These are phyloP conservation scores for Calonectria hawksworthii DNA, from an alignment of 2,329 filamentous ascomycete species.

Conservation along the genomic window DNA sequence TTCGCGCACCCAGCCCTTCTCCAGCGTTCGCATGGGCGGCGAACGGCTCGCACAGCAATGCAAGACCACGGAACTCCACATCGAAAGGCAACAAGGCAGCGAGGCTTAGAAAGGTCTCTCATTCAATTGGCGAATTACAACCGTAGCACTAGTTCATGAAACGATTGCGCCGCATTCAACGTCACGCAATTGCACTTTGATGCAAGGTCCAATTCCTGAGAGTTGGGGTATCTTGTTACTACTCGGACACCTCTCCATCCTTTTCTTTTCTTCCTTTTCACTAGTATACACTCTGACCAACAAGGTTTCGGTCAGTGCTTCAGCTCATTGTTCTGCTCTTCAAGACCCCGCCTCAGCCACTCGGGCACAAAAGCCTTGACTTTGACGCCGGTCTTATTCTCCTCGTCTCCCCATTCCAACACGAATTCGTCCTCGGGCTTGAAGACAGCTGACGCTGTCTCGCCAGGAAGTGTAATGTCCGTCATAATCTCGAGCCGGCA, in stretches of 20 bases:
- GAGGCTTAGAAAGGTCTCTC: background rate
- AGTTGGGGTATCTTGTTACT: slow-evolving; percentile 31
- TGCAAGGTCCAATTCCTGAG: background rate
- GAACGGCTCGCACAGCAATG: background rate
- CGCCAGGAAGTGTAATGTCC: slow-evolving; percentile 78
- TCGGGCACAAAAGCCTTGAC: slow-evolving; percentile 87
- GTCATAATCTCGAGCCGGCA: slow-evolving; percentile 95
- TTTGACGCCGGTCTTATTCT: slow-evolving; percentile 58
- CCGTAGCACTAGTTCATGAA: background rate
- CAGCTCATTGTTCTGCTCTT: slow-evolving; percentile 34
- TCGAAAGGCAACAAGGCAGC: background rate
- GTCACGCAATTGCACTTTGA: background rate
- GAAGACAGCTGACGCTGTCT: slow-evolving; percentile 74
- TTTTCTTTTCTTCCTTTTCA: background rate
- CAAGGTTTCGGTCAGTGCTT: slow-evolving; percentile 22
- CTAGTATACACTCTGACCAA: slow-evolving; percentile 33
- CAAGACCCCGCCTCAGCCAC: slow-evolving; percentile 72
- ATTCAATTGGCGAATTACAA: background rate
- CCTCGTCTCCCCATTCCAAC: slow-evolving; percentile 65
- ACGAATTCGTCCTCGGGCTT: slow-evolving; percentile 74
- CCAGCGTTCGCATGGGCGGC: background rate
- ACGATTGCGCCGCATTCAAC: background rate
- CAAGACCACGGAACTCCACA: background rate
- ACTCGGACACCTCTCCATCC: background rate
- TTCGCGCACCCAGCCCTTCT: background rate